Evolutionary conservation across 441 rosid species (phyloP), one percentile per base, ranked within the genome.

Genomic region (Gossypium laxum): DNA sequence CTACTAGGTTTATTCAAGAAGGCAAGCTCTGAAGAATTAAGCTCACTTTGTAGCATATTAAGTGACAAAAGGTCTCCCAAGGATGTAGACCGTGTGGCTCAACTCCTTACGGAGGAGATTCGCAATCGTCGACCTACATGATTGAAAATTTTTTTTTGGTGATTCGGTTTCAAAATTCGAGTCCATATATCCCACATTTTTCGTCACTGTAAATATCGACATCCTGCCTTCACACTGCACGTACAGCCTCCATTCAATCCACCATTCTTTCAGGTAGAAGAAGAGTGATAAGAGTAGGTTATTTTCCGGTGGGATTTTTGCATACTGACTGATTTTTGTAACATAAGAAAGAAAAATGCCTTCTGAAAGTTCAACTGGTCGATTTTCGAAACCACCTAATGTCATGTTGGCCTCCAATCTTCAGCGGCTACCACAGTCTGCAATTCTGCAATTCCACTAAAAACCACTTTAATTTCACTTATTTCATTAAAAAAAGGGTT

Each of bases 11-110:
- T 94, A 22, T 75, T 92, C 75, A 88, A 87, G 88, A 94, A 88
- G 83, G 96, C 97, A 5, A 83, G 81, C 81, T 70, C 82, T 18
- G 88, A 83, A 78, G 98, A 94, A 77, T 61, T 94, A 61, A 75
- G 66, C 69, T 62, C 83, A 14, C 88, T 95, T 65, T 72, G 79
- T 67, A 74, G 74, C 79, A 72, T 81, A 69, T 69, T 92, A 76
- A 78, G 75, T 8, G 79, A 80, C 19, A 75, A 80, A 55, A 83
- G 71, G 74, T 24, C 86, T 30, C 67, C 76, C 50, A 66, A 78
- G 69, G 80, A 82, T 69, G 77, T 43, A 51, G 81, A 76, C 79
- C 69, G 83, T 71, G 72, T 89, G 55, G 75, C 77, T 6, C 75
- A 57, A 65, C 88, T 95, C 59, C 80, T 92, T 19, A 74, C 78